Base-by-base conservation (phyloP, 75 land plant species). In the Pinus taeda region DNA sequence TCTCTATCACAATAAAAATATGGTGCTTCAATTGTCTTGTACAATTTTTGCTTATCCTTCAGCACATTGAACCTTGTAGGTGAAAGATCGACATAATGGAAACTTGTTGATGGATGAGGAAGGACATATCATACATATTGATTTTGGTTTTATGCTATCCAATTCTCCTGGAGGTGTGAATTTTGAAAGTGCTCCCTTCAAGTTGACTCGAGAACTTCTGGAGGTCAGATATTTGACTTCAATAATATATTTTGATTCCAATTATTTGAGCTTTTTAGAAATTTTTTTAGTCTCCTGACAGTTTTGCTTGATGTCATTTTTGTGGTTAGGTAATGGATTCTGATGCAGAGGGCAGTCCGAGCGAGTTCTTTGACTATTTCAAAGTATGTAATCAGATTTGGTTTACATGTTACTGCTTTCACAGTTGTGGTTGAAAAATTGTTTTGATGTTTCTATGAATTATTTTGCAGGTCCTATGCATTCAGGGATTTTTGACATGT, bases 121-220 rank as follows among this genome's bases (percentile, higher is more conserved):
- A 76, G 99, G 99, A 33, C 99, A 97, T 82, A 95, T 97, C 65
- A 95, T 97, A 57, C 99, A 97, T 78, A 97, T 97, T 79, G 99
- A 97, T 81, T 97, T 97, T 84, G 99, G 99, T 17, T 97, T 93
- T 73, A 95, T 97, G 99, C 89, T 97, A 59, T 97, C 99, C 6
- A 97, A 97, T 86, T 97, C 99, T 79, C 99, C 99, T 59, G 99
- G 99, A 17, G 99, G 99, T 56, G 99, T 97, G 24, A 97, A 97
- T 80, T 97, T 97, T 91, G 99, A 97, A 75, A 97, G 98, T 86
- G 99, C 98, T 30, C 99, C 99, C 49, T 97, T 97, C 77, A 97
- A 97, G 75, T 85, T 97, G 64, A 97, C 99, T 21, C 94, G 99
- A 33, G 99, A 97, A 84, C 98, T 95, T 83, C 89, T 97, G 63